Base-by-base conservation (phyloP, 2,329 filamentous ascomycete species). In the Diaporthe sp. region DNA sequence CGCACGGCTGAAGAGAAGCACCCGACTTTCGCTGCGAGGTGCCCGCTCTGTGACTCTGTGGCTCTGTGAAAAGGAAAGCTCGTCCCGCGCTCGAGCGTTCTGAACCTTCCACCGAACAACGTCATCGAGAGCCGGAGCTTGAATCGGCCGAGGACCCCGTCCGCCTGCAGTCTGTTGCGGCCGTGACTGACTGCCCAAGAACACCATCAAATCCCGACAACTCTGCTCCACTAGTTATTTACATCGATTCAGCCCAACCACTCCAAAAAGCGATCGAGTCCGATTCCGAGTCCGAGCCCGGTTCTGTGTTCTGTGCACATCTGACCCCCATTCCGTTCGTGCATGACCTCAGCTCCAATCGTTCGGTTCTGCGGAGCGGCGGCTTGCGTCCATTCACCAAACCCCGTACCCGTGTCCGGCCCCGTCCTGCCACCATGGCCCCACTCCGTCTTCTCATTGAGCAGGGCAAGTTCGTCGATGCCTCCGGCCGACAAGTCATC, bases 381-480 rank as follows among this genome's bases (percentile, higher is more conserved):
- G 35, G 32, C 56, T 22, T 63, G 39, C 44, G 10, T 35, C n/a
- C 44, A 25, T 22, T 39, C 39, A 71, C 37, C 27, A 50, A 50
- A 50, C 44, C 22, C 56, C 56, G n/a, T 42, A 4, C 9, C 44
- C 69, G 69, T 39, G 17, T 19, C 69, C 30, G 37, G 22, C n/a
- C 27, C 56, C 44, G 58, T 44, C 32, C 25, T 25, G 35, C 59
- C 44, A 44, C 74, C 77, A 98, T 97, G 95, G 87, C 93, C 75
- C 87, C 91, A 30, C 90, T 96, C 70, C 92, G 94, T 70, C 88
- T 99, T 68, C 92, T 90, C 32, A 96, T 99, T 79, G 94, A 98
- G 80, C 93, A 97, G 77, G 92, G 92, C 76, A 92, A 91, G 78
- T 98, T 99, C 84, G 91, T 94, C 76, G 97, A 99, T 82, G 82